Evolutionary conservation across 169 alveolate genomes (phyloP).

Genomic region (Plasmodium coatneyi): DNA sequence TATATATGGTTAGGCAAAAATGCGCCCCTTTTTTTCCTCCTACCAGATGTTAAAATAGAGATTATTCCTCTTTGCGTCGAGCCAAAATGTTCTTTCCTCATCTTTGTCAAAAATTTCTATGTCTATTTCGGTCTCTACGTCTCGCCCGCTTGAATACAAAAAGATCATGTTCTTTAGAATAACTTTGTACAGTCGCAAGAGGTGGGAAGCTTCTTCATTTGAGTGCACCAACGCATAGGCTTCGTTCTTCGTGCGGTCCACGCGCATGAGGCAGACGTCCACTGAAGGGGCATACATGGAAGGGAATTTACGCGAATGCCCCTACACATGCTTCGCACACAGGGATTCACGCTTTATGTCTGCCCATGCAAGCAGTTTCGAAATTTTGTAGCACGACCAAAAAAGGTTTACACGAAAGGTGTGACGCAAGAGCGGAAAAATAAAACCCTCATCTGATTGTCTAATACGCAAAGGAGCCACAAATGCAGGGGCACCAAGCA

Average conservation of each 20-base stretch:
- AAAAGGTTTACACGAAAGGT: background rate
- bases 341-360: background rate
- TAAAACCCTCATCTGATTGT: background rate
- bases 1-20: background rate
- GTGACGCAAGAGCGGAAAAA: background rate
- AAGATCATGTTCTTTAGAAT: slow-evolving; percentile 36
- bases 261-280: slow-evolving; percentile 44
- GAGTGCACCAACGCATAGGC: slow-evolving; percentile 65
- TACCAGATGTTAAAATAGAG: slow-evolving; percentile 33
- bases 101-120: slow-evolving; percentile 40
- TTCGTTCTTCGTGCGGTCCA: slow-evolving; percentile 25
- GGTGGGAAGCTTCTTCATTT: slow-evolving; percentile 59
- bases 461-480: background rate
- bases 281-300: slow-evolving; percentile 9
- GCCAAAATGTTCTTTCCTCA: slow-evolving; percentile 60
- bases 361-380: background rate
- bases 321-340: background rate
- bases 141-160: background rate
- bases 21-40: background rate
- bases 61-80: slow-evolving; percentile 6
- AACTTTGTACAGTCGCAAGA: slow-evolving; percentile 16
- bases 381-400: background rate
- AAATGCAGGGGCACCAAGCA: background rate
- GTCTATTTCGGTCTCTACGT: slow-evolving; percentile 57
- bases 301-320: background rate